phyloP scores from a whole-genome alignment of 805 yeast species.

The fission yeast (Schizosaccharomyces pombe) region ASM294v3 CU329670.1:2772501-2773000 shows the following conservation, averaged over 20 bases:
- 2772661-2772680: background rate
- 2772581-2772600: background rate
- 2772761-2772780: background rate
- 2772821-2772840: background rate
- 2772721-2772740: background rate
- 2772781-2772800: background rate
- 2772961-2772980: background rate
- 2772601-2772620: background rate
- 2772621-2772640: background rate
- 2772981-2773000: background rate
- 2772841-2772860: background rate
- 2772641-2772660: background rate
- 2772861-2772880: background rate
- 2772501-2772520: background rate
- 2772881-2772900: background rate
- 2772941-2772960: background rate
- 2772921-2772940: background rate
- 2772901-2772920: background rate
- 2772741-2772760: background rate
- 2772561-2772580: background rate
- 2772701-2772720: background rate
- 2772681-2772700: background rate
- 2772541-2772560: slow-evolving; percentile 2
- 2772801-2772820: background rate
- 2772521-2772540: background rate